phyloP scores from a whole-genome alignment of 768 basidiomycete species.

The Lentinula guzmanii region DNA sequence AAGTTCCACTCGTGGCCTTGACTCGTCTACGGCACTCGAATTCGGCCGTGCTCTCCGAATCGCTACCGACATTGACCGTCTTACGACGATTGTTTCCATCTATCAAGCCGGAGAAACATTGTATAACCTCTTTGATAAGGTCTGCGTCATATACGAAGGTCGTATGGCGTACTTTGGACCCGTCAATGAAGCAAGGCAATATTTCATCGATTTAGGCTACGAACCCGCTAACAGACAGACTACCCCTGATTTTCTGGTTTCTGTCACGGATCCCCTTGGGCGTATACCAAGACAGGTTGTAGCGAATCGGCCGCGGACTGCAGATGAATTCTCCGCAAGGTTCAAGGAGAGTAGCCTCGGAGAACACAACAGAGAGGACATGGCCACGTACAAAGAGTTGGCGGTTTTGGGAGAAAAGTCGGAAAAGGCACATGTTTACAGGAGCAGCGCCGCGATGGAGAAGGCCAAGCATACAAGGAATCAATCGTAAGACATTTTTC shows the following conservation, averaged over 20 bases:
- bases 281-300: conserved; percentile 43
- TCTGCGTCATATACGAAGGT: conserved; percentile 73
- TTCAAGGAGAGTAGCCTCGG: conserved; percentile 36
- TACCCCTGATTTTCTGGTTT: conserved; percentile 58
- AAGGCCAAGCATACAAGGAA: conserved; percentile 39
- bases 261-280: conserved; percentile 55
- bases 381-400: conserved; percentile 35
- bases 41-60: conserved; percentile 63
- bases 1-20: conserved; percentile 62
- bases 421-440: conserved; percentile 37
- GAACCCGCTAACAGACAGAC: conserved; percentile 59
- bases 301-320: conserved; percentile 41
- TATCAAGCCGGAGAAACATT: conserved; percentile 78
- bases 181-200: conserved; percentile 54
- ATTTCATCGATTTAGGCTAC: conserved; percentile 69
- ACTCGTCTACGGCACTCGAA: conserved; percentile 68
- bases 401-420: conserved; percentile 34
- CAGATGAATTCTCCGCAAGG: conserved; percentile 50
- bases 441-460: conserved; percentile 42
- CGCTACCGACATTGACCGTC: conserved; percentile 48
- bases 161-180: conserved; percentile 72
- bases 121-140: conserved; percentile 65
- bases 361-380: conserved; percentile 36
- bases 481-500: conserved; percentile 8
- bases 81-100: conserved; percentile 70